Evolutionary conservation across 768 basidiomycete species (phyloP), one percentile per base, ranked within the genome.

Genomic region (Auricularia sp.): DNA sequence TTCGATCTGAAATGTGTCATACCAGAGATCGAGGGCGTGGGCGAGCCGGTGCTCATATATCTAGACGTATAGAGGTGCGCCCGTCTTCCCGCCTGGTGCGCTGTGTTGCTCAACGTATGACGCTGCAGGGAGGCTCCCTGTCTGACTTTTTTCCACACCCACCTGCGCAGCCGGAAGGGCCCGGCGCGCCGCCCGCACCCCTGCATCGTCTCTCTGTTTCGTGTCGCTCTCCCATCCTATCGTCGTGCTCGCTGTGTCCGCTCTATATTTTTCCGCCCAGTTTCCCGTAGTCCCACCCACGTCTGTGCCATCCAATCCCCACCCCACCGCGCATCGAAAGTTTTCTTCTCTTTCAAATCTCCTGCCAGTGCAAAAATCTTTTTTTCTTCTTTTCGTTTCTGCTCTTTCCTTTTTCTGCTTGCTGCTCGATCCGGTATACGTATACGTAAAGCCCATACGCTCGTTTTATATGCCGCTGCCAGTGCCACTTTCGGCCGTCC

Each of bases 1-100:
- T 98, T 98, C 71, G 97, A 98, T 77, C 84, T 98, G 69, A 98
- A 98, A 84, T 98, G 95, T 73, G 93, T 95, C 70, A 95, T 98
- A 70, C 94, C 95, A 34, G 96, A 98, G 79, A 97, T 98, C 68
- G 92, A 94, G 73, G 91, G 93, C 59, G 91, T 95, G 34, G 97
- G 96, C 63, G 95, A 98, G 75, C 97, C 97, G 34, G 83, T 98
- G 70, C 79, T 98, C 71, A 85, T 98, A 68, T 98, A 97, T 77
- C 87, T 97, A 72, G 93, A 92, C 75, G 86, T 89, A 72, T 88
- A 61, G 43, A 51, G 47, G 47, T 51, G 21, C 47, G 47, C 47
- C 47, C 21, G 8, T 18, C 39, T 42, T 42, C 39, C 12, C 39
- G 12, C 39, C 39, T 8, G 39, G 39, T 29, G 29, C 39, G 8